phyloP scores from a whole-genome alignment of 768 basidiomycete genomes.

The Hydnomerulius pinastri region DNA sequence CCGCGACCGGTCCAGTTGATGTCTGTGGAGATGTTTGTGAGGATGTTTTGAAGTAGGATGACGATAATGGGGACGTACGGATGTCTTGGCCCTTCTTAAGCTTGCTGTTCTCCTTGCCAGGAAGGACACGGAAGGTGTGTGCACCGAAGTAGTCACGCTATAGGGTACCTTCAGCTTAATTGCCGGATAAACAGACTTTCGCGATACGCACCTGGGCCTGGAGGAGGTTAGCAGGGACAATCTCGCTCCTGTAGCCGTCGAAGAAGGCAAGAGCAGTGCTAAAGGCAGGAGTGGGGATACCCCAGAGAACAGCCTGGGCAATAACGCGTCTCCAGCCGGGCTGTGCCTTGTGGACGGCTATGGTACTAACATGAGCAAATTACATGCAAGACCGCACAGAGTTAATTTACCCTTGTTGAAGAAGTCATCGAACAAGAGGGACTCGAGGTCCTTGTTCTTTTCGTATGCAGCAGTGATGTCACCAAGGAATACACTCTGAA shows the following conservation, averaged over 20 bases:
- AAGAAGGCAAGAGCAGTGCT: conserved; percentile 98
- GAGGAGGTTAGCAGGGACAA: conserved; percentile 90
- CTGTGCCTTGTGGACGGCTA: conserved; percentile 91
- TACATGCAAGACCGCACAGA: neutral
- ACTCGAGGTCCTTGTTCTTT: conserved; percentile 84
- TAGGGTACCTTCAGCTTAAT: conserved; percentile 7
- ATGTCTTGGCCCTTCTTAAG: conserved; percentile 85
- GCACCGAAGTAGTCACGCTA: conserved; percentile 99
- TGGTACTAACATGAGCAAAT: conserved; percentile 1
- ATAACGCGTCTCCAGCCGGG: conserved; percentile 97
- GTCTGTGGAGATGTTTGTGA: conserved; percentile 49
- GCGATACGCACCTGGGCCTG: conserved; percentile 75
- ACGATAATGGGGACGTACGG: conserved; percentile 54
- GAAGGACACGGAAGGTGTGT: conserved; percentile 94
- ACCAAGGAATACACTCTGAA: conserved; percentile 85
- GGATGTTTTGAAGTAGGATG: neutral
- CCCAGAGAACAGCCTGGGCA: conserved; percentile 96
- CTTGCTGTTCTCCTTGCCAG: conserved; percentile 86
- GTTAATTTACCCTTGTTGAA: conserved; percentile 79
- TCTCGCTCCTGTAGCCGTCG: conserved; percentile 96
- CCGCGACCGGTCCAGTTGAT: conserved; percentile 99
- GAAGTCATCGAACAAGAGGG: conserved; percentile 94
- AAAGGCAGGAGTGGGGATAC: conserved; percentile 97
- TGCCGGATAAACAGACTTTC: neutral
- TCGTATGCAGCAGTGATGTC: conserved; percentile 91